Evolutionary conservation across 495 filamentous ascomycete species (phyloP), one percentile per base, ranked within the genome.

Genomic region (Neurospora sp.): DNA sequence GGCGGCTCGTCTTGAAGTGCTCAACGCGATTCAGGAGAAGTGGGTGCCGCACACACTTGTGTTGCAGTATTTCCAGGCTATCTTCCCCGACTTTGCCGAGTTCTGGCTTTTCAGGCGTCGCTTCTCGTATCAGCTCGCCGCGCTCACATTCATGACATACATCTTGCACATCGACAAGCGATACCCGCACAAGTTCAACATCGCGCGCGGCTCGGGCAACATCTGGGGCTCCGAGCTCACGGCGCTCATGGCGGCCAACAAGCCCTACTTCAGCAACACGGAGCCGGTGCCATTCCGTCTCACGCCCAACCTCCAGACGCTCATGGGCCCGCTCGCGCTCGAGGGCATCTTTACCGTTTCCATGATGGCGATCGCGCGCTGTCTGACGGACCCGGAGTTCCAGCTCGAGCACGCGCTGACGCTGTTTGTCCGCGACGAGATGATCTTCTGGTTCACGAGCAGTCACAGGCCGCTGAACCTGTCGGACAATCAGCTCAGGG

Each of bases 71-170:
- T 98, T 97, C 89, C 90, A 94, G 79, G 85, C 88, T 72, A 93
- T 89, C 10, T 97, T 95, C 81, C 93, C 96, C 71, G 92, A 92
- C 61, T 98, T 91, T 78, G 86, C 92, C 35, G 94, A 97, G 77
- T 97, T 98, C 87, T 98, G 94, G 92, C 89, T 98, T 46, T 99
- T 99, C 91, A 90, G 95, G 59, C 90, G 94, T 69, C 94, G 97
- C 72, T 98, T 98, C 81, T 91, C 93, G 39, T 98, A 98, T 83
- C 96, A 98, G 82, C 90, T 97, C 69, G 94, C 96, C n/a, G 91
- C 94, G 3, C 87, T 98, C 71, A 97, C 94, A 14, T 99, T 98
- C 85, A 97, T 99, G 92, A 99, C 96, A 42, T 98, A 97, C 79
- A 91, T 96, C 73, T 92, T 99, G 84, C 93, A 93, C 84, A 98